Evolutionary conservation across 2,329 filamentous ascomycete species (phyloP).

Genomic region (Emericellopsis cladophorae): DNA sequence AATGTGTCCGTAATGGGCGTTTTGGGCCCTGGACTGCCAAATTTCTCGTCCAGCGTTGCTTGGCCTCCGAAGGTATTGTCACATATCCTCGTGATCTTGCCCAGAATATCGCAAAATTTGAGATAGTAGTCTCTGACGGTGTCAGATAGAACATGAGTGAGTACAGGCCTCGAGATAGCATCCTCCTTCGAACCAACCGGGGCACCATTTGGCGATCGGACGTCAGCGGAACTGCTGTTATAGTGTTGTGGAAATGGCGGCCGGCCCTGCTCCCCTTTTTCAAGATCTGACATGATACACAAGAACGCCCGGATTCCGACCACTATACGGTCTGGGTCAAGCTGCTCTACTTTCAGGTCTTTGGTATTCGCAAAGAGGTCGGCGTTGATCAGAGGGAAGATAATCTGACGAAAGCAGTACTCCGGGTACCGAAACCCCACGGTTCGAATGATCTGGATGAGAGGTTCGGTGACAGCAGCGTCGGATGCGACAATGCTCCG

Average conservation of each 20-base stretch:
- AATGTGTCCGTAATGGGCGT: constrained; percentile 93
- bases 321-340: constrained; percentile 95
- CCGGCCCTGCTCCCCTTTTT: constrained; percentile 63
- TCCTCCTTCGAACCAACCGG: constrained; percentile 40
- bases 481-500: constrained; percentile 75
- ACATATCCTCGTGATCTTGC: constrained; percentile 91
- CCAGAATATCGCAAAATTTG: constrained; percentile 87
- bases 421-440: constrained; percentile 92
- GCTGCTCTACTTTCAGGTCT: constrained; percentile 76
- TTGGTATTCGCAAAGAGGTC: constrained; percentile 69
- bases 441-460: constrained; percentile 88
- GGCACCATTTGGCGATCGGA: constrained; percentile 20
- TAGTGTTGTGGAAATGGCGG: constrained; percentile 72
- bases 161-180: constrained; percentile 51
- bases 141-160: constrained; percentile 55
- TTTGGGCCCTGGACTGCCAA: constrained; percentile 75
- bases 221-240: too few species aligned
- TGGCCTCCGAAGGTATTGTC: constrained; percentile 96
- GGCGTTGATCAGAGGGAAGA: constrained; percentile 92
- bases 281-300: constrained; percentile 83
- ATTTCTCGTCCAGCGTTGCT: constrained; percentile 90
- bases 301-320: constrained; percentile 91
- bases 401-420: constrained; percentile 79
- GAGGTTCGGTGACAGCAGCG: constrained; percentile 68
- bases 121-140: constrained; percentile 74